phyloP scores from a whole-genome alignment of 352 stramenopile species.

The Pythium rhizo-oryzae region DNA sequence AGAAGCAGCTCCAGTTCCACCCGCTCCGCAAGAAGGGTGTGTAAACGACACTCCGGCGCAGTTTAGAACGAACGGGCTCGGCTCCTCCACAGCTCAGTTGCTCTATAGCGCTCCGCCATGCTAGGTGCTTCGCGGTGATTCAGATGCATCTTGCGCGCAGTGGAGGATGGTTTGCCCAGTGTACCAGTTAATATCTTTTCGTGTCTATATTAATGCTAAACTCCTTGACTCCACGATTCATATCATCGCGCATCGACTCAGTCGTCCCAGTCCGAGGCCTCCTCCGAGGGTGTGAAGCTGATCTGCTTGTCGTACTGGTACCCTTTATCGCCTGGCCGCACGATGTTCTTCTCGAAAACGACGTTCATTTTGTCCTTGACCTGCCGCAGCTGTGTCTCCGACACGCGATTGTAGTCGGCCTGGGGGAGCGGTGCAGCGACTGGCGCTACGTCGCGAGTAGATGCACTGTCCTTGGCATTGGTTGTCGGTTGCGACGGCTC shows the following conservation, averaged over 20 bases:
- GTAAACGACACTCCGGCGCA: constrained; percentile 36
- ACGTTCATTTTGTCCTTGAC: constrained; percentile 76
- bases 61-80: neutral
- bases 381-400: constrained; percentile 66
- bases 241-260: constrained; percentile 7
- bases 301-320: constrained; percentile 80
- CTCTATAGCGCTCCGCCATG: too few relatives aligned
- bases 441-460: neutral
- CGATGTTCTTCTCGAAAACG: constrained; percentile 64
- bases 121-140: neutral
- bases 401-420: constrained; percentile 82
- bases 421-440: constrained; percentile 39
- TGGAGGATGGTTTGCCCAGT: constrained; percentile 2
- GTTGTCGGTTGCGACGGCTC: neutral
- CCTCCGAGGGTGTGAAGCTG: constrained; percentile 44
- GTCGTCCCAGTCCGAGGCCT: constrained; percentile 69
- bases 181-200: constrained; percentile 30
- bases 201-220: constrained; percentile 31
- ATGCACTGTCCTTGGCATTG: neutral
- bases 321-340: constrained; percentile 51
- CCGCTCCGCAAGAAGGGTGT: constrained; percentile 87
- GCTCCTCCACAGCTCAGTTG: too few relatives aligned
- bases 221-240: neutral
- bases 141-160: neutral
- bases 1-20: constrained; percentile 89